Percentiles rank a stretch among this genome's conserved stretches.
Evolutionary conservation across 208 protist species (phyloP).

Genomic region (Novymonas esmeraldas): DNA sequence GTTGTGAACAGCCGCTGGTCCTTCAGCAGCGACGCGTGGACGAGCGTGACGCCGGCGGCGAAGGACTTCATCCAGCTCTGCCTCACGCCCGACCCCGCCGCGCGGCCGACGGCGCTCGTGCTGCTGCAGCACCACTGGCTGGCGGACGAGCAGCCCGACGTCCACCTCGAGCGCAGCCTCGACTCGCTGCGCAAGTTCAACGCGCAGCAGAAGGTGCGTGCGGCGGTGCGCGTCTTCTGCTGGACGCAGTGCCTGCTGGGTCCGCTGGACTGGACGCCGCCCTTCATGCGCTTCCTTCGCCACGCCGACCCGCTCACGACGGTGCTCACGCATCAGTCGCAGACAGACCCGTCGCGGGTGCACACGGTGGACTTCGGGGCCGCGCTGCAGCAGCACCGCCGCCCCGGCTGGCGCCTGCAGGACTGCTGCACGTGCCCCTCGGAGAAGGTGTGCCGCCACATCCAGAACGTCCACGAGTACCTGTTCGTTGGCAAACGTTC

Average conservation of each 20-base stretch:
- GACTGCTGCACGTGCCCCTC: conserved; percentile 79
- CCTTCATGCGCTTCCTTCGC: conserved; percentile 84
- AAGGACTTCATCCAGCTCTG: conserved; percentile 69
- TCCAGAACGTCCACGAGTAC: conserved; percentile 89
- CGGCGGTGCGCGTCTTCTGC: conserved; percentile 70
- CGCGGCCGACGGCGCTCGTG: conserved; percentile 65
- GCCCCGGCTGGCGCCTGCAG: conserved; percentile 60
- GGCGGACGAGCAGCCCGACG: conserved; percentile 42
- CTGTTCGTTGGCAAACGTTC: conserved; percentile 77
- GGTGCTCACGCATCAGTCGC: conserved; percentile 64
- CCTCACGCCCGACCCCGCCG: conserved; percentile 65
- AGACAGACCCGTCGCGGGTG: conserved; percentile 62
- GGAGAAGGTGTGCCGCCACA: conserved; percentile 79
- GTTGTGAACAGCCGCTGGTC: conserved; percentile 67
- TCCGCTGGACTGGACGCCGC: conserved; percentile 57
- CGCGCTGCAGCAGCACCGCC: conserved; percentile 40
- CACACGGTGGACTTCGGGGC: conserved; percentile 77
- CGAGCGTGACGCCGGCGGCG: conserved; percentile 44
- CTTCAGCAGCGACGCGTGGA: conserved; percentile 61
- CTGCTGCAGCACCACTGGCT: conserved; percentile 76
- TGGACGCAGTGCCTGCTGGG: conserved; percentile 67
- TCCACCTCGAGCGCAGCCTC: conserved; percentile 55
- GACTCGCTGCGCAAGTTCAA: conserved; percentile 57
- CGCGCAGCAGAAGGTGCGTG: conserved; percentile 66
- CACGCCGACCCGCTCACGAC: conserved; percentile 77